A percentile compares a stretch with the other conserved stretches of the same genome.
phyloP scores from a whole-genome alignment of 2,329 filamentous ascomycete genomes.

The Trichoderma breve region DNA sequence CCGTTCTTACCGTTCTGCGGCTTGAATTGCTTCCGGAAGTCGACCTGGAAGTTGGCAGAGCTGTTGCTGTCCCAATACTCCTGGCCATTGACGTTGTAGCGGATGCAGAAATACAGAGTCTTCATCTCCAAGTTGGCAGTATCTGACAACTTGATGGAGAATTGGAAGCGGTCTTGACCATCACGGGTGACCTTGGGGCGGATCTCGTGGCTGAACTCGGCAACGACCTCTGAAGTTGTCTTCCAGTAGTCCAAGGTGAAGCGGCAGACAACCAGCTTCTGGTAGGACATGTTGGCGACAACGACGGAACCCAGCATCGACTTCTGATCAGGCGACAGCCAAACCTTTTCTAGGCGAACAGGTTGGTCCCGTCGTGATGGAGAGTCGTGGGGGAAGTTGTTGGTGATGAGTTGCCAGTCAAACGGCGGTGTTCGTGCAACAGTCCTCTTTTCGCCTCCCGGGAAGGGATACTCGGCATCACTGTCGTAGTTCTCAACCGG shows the following conservation, averaged over 20 bases:
- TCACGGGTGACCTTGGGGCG: slow-evolving; percentile 62
- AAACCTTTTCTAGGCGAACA: slow-evolving; percentile 81
- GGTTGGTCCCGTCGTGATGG: slow-evolving; percentile 59
- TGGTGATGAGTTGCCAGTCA: slow-evolving; percentile 84
- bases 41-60: slow-evolving; percentile 84
- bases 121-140: slow-evolving; percentile 88
- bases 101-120: slow-evolving; percentile 87
- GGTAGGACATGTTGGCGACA: slow-evolving; percentile 85
- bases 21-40: slow-evolving; percentile 79
- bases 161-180: slow-evolving; percentile 85
- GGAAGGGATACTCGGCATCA: slow-evolving; percentile 87
- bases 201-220: slow-evolving; percentile 82
- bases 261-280: slow-evolving; percentile 83
- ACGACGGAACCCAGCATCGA: slow-evolving; percentile 78
- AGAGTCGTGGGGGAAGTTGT: slow-evolving; percentile 70
- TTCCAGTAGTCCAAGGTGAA: slow-evolving; percentile 99
- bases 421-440: slow-evolving; percentile 50
- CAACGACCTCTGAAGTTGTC: slow-evolving; percentile 89
- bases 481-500: slow-evolving; percentile 85
- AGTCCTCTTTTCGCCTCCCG: slow-evolving; percentile 44
- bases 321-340: slow-evolving; percentile 84
- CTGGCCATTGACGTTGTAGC: slow-evolving; percentile 78
- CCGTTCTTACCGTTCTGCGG: slow-evolving; percentile 58
- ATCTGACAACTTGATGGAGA: slow-evolving; percentile 90
- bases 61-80: slow-evolving; percentile 97